phyloP scores from a whole-genome alignment of 371 early-diverging fungal species.

The Mortierella sp. region DNA sequence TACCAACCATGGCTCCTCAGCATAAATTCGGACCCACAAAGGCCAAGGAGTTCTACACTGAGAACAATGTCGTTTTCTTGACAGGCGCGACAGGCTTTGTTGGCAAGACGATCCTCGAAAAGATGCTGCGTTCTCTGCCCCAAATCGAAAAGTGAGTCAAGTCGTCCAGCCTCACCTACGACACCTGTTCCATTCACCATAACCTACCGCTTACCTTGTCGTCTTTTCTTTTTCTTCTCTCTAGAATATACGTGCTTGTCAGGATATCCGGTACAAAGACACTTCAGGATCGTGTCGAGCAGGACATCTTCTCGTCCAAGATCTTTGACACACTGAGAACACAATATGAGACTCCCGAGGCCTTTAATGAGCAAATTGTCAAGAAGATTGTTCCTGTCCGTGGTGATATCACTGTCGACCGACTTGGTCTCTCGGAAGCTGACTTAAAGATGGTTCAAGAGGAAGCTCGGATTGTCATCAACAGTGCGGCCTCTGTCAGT shows the following conservation, averaged over 20 bases:
- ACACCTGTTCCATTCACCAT: not conserved
- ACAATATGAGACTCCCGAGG: slow-evolving; percentile 25
- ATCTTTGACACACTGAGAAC: slow-evolving; percentile 52
- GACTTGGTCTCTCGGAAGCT: slow-evolving; percentile 58
- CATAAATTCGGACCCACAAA: slow-evolving; percentile 34
- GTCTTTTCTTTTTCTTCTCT: not conserved
- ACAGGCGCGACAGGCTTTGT: slow-evolving; percentile 74
- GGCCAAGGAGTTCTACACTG: slow-evolving; percentile 43
- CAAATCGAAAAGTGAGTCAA: slow-evolving; percentile 41
- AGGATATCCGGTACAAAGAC: slow-evolving; percentile 45
- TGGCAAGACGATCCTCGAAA: slow-evolving; percentile 70
- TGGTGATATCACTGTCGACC: slow-evolving; percentile 61
- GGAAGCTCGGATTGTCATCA: slow-evolving; percentile 60
- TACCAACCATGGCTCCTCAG: slow-evolving; percentile 4
- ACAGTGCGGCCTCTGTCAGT: slow-evolving; percentile 69
- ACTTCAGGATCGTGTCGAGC: slow-evolving; percentile 41
- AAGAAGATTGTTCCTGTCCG: slow-evolving; percentile 64
- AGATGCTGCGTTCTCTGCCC: slow-evolving; percentile 55
- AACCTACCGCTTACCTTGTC: not conserved
- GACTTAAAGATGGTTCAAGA: slow-evolving; percentile 57
- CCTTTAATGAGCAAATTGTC: slow-evolving; percentile 51
- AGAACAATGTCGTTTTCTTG: slow-evolving; percentile 56
- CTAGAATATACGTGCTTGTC: slow-evolving; percentile 41
- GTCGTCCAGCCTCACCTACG: too few species aligned
- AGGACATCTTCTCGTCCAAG: slow-evolving; percentile 44